Evolutionary conservation across 495 filamentous ascomycete species (phyloP), one percentile per base, ranked within the genome.

Genomic region (Penicillium desertorum): DNA sequence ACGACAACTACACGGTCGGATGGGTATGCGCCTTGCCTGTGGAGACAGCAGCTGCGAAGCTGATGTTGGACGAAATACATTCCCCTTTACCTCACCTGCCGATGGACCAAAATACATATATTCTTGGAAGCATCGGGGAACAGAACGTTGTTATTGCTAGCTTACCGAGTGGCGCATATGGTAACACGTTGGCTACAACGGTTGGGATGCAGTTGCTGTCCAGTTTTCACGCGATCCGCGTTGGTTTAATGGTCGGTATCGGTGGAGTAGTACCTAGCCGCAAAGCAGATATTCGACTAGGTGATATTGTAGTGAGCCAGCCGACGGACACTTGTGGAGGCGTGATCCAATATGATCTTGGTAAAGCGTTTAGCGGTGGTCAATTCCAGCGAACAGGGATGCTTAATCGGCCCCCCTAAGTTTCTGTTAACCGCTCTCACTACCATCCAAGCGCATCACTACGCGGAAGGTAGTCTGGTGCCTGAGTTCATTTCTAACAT

Each of bases 11-110:
- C 58, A 77, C 67, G 2, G 66, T 85, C 9, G 80, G 72, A 48
- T 79, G 76, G 74, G 72, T 84, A 32, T 76, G 67, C 52, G 73
- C 78, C 1, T 55, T 82, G 5, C 37, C 58, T 0, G 20, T 57
- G 2, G 80, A 83, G 59, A 48, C 54, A 20, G 65, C 72, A 7
- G 79, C 79, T 2, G 79, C 72, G 3, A 48, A 45, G 25, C 53
- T 55, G 5, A 69, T 77, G 50, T 62, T 83, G 37, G 51, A 53
- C 17, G 3, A 1, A 16, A 44, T 43, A 20, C 51, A 53, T 11
- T n/a, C 23, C 3, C 2, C 0, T 14, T 4, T 53, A 2, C 51
- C 37, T 7, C 1, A 4, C 4, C 23, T 0, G 3, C 4, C 51
- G 5, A 43, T 1, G 1, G 51, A 53, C 9, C 37, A 30, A 14